Evolutionary conservation across 208 protist species (phyloP), one percentile per base, ranked within the genome.

Genomic region (Angomonas deanei): DNA sequence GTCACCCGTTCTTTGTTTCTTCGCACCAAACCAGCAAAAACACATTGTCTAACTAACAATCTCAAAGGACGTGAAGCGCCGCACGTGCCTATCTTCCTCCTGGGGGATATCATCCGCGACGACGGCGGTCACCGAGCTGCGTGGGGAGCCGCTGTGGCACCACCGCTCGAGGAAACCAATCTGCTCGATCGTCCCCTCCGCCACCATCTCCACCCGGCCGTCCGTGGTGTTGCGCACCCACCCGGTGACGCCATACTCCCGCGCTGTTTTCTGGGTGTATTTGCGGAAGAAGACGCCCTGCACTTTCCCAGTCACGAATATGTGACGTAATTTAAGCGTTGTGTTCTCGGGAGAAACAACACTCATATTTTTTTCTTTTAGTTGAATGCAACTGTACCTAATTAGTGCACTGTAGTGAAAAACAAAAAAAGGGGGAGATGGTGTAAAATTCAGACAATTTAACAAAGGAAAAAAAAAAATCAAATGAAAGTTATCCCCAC

Each of bases 271-370:
- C 26, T 78, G 61, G 5, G 92, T 90, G 76, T 96, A 70, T 56
- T 94, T 96, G 62, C 89, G 78, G 33, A 85, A 96, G 61, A 92
- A 94, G 1, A 97, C 92, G 27, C 92, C 89, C 66, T 97, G 92
- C 31, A 97, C 92, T 15, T 76, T 72, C 17, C 92, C 92, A 32
- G 58, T 65, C 15, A 97, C 86, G 30, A 88, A 69, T 15, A 94
- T 73, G 64, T 84, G 83, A 13, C 70, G 77, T 1, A 50, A 27
- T 15, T 76, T 47, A 24, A 74, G 46, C 3, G 52, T 15, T 1
- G 15, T 21, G 3, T 54, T 42, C 3, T 33, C 36, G 19, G 24
- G 31, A 19, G 15, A 53, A 2, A 34, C 39, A 26, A 17, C 58
- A 4, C 4, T 63, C 19, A n/a, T 65, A 38, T 55, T 54, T 19